phyloP scores from a whole-genome alignment of 257 asterid genomes.

The Datura wrightii region DNA sequence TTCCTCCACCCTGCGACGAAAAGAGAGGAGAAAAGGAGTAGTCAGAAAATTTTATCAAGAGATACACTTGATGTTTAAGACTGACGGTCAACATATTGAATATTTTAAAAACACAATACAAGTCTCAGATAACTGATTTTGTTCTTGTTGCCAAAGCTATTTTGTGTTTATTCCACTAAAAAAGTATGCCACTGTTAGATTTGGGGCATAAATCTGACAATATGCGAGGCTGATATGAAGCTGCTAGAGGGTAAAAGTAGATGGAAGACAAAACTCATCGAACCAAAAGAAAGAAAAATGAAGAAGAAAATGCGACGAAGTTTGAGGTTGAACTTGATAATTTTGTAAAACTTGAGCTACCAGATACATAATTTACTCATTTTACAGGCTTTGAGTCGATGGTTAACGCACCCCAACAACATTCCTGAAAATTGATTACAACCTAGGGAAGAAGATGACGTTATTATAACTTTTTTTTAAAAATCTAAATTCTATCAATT shows the following conservation, averaged over 20 bases:
- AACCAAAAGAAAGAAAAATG: neutral
- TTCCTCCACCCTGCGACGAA: constrained; percentile 85
- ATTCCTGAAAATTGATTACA: constrained; percentile 6
- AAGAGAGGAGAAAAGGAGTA: constrained; percentile 25
- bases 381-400: neutral
- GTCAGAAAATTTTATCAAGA: constrained; percentile 3
- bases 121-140: neutral
- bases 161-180: neutral
- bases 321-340: neutral
- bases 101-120: neutral
- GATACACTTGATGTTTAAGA: neutral
- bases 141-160: neutral
- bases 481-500: neutral
- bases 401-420: neutral
- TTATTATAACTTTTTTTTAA: neutral
- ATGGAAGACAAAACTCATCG: neutral
- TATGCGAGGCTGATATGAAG: neutral
- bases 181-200: neutral
- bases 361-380: neutral
- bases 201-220: neutral
- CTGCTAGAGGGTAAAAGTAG: neutral
- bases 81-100: neutral
- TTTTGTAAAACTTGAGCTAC: neutral
- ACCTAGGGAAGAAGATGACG: neutral
- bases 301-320: neutral